phyloP scores from a whole-genome alignment of 371 early-diverging fungal genomes.

The Lichtheimia hyalospora region DNA sequence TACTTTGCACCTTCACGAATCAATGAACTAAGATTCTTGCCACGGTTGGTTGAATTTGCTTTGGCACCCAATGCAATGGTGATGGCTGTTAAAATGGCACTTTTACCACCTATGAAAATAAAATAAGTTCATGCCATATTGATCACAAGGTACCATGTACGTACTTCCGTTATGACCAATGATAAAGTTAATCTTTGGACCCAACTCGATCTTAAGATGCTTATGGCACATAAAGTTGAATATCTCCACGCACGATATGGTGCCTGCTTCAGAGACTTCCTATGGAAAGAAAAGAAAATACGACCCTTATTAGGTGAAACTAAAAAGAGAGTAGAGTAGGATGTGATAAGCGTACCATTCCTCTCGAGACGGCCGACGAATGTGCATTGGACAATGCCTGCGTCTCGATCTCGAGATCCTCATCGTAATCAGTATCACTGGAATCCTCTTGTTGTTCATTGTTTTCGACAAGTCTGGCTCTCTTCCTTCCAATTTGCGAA shows the following conservation, averaged over 20 bases:
- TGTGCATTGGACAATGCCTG: neutral
- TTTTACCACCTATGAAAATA: slow-evolving; percentile 75
- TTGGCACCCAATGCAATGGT: slow-evolving; percentile 91
- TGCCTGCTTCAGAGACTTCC: slow-evolving; percentile 63
- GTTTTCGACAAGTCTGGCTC: too few relatives aligned
- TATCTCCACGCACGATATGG: slow-evolving; percentile 80
- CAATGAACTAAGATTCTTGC: slow-evolving; percentile 70
- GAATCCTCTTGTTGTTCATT: neutral
- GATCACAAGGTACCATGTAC: slow-evolving; percentile 10
- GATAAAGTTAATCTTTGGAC: slow-evolving; percentile 92
- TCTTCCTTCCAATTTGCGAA: too few relatives aligned
- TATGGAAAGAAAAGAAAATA: slow-evolving; percentile 14
- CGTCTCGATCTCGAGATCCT: neutral
- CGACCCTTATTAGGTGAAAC: neutral
- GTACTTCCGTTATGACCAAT: slow-evolving; percentile 93
- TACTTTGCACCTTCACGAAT: slow-evolving; percentile 83
- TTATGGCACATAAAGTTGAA: slow-evolving; percentile 96
- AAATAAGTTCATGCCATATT: too few relatives aligned
- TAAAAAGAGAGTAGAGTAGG: neutral
- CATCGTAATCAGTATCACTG: neutral
- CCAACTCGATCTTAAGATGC: slow-evolving; percentile 73
- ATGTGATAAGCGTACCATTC: neutral
- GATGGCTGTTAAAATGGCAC: slow-evolving; percentile 91
- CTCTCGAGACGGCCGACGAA: neutral
- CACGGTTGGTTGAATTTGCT: slow-evolving; percentile 86